These are phyloP conservation scores for Thelephora terrestris DNA, from an alignment of 1,284 basidiomycete species.

Conservation along the genomic window DNA sequence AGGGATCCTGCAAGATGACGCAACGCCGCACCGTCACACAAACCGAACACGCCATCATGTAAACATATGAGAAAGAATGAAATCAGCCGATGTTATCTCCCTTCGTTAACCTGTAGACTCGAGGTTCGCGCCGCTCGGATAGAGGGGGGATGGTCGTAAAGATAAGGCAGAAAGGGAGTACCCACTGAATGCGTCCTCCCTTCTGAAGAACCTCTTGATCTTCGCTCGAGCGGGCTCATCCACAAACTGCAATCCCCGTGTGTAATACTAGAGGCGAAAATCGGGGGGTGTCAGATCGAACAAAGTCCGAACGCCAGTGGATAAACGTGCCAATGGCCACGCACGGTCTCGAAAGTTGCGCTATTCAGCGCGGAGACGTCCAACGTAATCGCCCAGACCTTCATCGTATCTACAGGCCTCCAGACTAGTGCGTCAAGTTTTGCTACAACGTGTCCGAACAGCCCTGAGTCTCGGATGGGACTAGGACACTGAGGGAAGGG, in stretches of 20 bases:
- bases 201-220: slow-evolving; percentile 54
- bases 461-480: too few relatives aligned
- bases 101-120: background rate
- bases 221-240: slow-evolving; percentile 43
- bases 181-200: slow-evolving; percentile 67
- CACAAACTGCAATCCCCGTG: slow-evolving; percentile 41
- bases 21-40: background rate
- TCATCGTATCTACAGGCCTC: slow-evolving; percentile 30
- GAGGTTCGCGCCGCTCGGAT: background rate
- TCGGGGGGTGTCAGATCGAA: background rate
- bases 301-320: background rate
- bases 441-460: too few relatives aligned
- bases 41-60: background rate
- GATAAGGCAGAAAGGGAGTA: slow-evolving; percentile 6
- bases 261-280: slow-evolving; percentile 28
- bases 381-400: slow-evolving; percentile 42
- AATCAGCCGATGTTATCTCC: background rate
- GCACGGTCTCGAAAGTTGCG: background rate
- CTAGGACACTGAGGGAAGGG: too few relatives aligned
- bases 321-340: background rate
- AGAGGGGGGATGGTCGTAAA: background rate
- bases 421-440: too few relatives aligned
- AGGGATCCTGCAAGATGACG: slow-evolving; percentile 44
- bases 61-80: background rate
- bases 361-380: slow-evolving; percentile 10